Conservation (phyloP, 371 early-diverging fungal genomes). For the Mucor plumbeus region DNA sequence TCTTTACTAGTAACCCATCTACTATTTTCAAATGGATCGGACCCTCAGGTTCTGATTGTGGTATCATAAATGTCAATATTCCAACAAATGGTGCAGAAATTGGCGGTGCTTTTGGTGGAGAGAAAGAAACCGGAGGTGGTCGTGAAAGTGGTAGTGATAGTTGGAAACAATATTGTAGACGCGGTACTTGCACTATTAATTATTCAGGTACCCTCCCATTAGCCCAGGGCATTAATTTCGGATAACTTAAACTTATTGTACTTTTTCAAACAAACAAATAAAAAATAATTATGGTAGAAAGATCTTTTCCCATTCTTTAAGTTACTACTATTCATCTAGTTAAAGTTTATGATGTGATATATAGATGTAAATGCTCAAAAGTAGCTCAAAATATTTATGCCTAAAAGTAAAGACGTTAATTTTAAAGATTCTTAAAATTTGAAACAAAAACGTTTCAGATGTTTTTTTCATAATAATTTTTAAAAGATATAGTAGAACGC, state of each 20-base stretch:
- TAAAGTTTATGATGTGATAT: too few species aligned
- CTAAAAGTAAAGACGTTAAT: too few species aligned
- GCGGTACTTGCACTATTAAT: slow-evolving; percentile 87
- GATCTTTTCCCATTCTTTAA: too few species aligned
- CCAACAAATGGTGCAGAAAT: slow-evolving; percentile 98
- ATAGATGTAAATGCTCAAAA: too few species aligned
- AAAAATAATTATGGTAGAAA: too few species aligned
- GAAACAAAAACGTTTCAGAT: too few species aligned
- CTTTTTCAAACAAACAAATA: too few species aligned
- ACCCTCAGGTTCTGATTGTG: slow-evolving; percentile 94
- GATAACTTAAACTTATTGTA: slow-evolving; percentile 43
- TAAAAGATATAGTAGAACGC: too few species aligned
- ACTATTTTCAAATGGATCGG: slow-evolving; percentile 96
- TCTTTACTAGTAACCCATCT: slow-evolving; percentile 85
- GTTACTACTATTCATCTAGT: too few species aligned
- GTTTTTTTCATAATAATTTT: too few species aligned
- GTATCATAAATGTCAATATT: slow-evolving; percentile 97
- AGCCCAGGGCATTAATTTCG: slow-evolving; percentile 98
- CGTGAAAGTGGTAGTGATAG: slow-evolving; percentile 93
- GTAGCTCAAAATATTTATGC: too few species aligned
- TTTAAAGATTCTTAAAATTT: too few species aligned
- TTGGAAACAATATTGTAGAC: slow-evolving; percentile 93
- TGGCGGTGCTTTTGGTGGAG: slow-evolving; percentile 98
- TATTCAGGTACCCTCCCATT: slow-evolving; percentile 90
- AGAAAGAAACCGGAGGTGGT: slow-evolving; percentile 98